Evolutionary conservation across 2,329 filamentous ascomycete species (phyloP).

Genomic region (Claviceps cyperi): DNA sequence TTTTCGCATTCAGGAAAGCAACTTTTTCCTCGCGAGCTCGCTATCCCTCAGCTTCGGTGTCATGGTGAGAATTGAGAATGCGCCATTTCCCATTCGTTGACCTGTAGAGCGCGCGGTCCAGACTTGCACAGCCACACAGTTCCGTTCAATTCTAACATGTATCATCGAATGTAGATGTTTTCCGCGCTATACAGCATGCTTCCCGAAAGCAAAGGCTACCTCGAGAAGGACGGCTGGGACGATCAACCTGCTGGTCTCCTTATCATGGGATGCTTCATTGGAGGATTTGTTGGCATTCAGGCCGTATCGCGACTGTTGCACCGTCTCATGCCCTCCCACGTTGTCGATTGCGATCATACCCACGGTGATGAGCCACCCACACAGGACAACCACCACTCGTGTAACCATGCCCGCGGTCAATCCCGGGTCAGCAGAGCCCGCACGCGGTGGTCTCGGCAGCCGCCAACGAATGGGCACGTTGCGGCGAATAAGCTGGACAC

Average conservation of each 20-base stretch:
- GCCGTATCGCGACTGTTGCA: conserved; percentile 58
- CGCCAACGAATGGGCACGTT: conserved; percentile 10
- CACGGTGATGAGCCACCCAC: conserved; percentile 40
- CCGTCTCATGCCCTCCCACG: conserved; percentile 59
- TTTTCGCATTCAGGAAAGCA: conserved; percentile 84
- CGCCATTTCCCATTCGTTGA: not conserved
- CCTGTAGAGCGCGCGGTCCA: not conserved
- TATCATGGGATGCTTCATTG: conserved; percentile 55
- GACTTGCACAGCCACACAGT: too few species aligned
- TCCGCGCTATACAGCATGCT: conserved; percentile 89
- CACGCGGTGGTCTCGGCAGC: conserved; percentile 14
- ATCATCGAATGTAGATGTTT: conserved; percentile 50
- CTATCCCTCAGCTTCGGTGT: conserved; percentile 90
- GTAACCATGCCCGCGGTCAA: conserved; percentile 13
- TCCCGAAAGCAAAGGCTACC: conserved; percentile 67
- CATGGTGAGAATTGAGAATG: conserved; percentile 46
- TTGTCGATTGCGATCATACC: conserved; percentile 66
- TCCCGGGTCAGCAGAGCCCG: conserved; percentile 19
- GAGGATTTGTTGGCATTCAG: conserved; percentile 63
- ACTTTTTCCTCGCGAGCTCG: conserved; percentile 72
- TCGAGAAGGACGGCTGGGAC: conserved; percentile 53
- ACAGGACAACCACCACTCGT: conserved; percentile 13
- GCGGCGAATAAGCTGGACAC: not conserved
- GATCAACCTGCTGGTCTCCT: conserved; percentile 53
- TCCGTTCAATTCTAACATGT: not conserved